These are phyloP conservation scores for Annulohypoxylon maeteangense DNA, from an alignment of 495 filamentous ascomycete genomes.

Conservation along the genomic window DNA sequence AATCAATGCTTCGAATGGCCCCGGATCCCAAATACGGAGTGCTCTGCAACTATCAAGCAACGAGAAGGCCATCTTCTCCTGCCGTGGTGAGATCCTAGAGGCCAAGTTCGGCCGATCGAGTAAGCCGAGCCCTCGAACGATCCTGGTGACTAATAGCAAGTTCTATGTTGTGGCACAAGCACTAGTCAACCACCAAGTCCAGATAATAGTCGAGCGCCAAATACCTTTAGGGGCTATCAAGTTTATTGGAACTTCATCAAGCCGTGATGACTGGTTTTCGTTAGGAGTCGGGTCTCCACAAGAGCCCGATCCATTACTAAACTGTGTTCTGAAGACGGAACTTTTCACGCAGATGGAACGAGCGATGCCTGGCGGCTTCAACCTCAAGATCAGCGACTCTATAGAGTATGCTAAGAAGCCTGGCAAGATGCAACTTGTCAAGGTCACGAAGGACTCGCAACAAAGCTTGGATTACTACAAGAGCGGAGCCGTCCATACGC, in stretches of 20 bases:
- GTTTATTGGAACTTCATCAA: conserved; percentile 77
- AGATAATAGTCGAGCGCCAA: conserved; percentile 81
- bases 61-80: conserved; percentile 87
- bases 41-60: conserved; percentile 69
- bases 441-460: conserved; percentile 85
- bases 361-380: conserved; percentile 78
- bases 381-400: conserved; percentile 80
- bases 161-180: conserved; percentile 89
- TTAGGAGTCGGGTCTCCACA: conserved; percentile 86
- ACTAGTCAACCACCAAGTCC: conserved; percentile 81
- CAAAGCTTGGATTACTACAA: conserved; percentile 90
- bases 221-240: conserved; percentile 89
- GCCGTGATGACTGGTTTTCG: conserved; percentile 97
- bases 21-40: conserved; percentile 82
- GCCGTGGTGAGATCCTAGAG: conserved; percentile 85
- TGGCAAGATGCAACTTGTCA: conserved; percentile 86
- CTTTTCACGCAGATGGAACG: conserved; percentile 89
- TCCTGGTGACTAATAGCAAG: conserved; percentile 86
- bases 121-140: conserved; percentile 85
- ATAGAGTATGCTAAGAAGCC: conserved; percentile 99
- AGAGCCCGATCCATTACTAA: conserved; percentile 90
- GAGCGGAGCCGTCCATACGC: conserved; percentile 88
- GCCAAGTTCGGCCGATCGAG: conserved; percentile 96
- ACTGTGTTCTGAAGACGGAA: conserved; percentile 96
- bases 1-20: conserved; percentile 79